Evolutionary conservation across 2,329 filamentous ascomycete species (phyloP).

Genomic region (Exophiala calicioides): DNA sequence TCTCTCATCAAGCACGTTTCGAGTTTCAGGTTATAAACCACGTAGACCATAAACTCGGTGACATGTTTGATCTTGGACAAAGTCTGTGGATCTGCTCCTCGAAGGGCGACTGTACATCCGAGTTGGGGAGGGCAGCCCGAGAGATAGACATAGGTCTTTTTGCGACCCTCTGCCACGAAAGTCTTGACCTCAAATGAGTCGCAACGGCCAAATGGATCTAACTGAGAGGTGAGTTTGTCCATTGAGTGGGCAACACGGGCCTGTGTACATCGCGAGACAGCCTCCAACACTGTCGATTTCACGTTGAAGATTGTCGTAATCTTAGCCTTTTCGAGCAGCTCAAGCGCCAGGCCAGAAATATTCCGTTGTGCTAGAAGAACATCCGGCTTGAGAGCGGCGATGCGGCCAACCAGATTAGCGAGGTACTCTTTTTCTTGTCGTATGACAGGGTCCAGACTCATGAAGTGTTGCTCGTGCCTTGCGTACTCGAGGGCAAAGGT

Average conservation of each 20-base stretch:
- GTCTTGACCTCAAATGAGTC: conserved; percentile 94
- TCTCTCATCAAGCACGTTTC: conserved; percentile 94
- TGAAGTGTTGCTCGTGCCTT: conserved; percentile 88
- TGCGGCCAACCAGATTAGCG: conserved; percentile 85
- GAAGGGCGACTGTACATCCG: conserved; percentile 89
- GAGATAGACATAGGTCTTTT: conserved; percentile 94
- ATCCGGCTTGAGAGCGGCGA: conserved; percentile 80
- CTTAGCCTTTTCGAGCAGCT: conserved; percentile 82
- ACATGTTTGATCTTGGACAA: conserved; percentile 84
- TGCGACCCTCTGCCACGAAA: conserved; percentile 78
- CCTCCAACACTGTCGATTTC: conserved; percentile 91
- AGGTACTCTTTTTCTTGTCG: conserved; percentile 95
- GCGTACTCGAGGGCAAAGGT: conserved; percentile 97
- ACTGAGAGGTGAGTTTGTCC: conserved; percentile 80
- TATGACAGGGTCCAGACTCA: conserved; percentile 96
- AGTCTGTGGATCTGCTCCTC: conserved; percentile 71
- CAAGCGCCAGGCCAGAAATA: conserved; percentile 85
- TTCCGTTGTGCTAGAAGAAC: conserved; percentile 89
- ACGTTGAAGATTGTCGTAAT: conserved; percentile 96
- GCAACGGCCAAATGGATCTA: conserved; percentile 75
- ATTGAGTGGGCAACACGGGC: conserved; percentile 92
- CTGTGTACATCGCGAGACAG: conserved; percentile 87
- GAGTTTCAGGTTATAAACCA: conserved; percentile 94
- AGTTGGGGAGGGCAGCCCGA: conserved; percentile 87
- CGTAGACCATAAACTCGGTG: conserved; percentile 98